A percentile compares a stretch with the other conserved stretches of the same genome.
phyloP scores from a whole-genome alignment of 1,284 basidiomycete species.

The Schizophyllum commune region DNA sequence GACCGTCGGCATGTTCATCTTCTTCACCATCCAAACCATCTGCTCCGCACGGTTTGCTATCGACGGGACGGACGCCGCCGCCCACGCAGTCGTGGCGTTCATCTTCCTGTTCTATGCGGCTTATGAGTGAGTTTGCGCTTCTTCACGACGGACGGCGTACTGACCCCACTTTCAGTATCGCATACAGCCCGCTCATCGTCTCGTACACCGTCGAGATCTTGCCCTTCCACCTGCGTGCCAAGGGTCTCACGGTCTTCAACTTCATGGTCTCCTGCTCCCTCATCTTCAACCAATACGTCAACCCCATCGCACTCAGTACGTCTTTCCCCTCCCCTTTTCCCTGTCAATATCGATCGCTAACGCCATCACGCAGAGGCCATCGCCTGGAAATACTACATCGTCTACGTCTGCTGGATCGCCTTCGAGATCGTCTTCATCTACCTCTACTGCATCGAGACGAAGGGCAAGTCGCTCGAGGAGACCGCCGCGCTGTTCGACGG shows the following conservation, averaged over 20 bases:
- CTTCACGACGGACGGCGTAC: not conserved
- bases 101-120: conserved; percentile 69
- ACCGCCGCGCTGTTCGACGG: conserved; percentile 70
- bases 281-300: conserved; percentile 78
- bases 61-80: conserved; percentile 33
- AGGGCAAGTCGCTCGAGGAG: conserved; percentile 65
- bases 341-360: conserved; percentile 2
- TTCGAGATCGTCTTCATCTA: conserved; percentile 58
- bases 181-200: conserved; percentile 68
- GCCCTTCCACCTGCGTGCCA: conserved; percentile 65
- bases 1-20: conserved; percentile 57
- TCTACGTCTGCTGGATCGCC: conserved; percentile 61
- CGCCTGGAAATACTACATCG: conserved; percentile 63
- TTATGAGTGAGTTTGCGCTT: conserved; percentile 45
- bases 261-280: conserved; percentile 58
- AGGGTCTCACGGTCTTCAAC: conserved; percentile 71
- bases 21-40: conserved; percentile 66
- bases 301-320: conserved; percentile 55
- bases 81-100: conserved; percentile 66
- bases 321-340: not conserved
- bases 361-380: conserved; percentile 21
- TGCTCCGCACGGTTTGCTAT: conserved; percentile 59
- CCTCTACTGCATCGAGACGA: conserved; percentile 61
- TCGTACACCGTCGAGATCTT: conserved; percentile 72
- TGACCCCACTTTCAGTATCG: conserved; percentile 34